Percentiles rank a stretch among this genome's conserved stretches.
Evolutionary conservation across 2,329 filamentous ascomycete genomes (phyloP).

Genomic region (Paecilomyces niveus): DNA sequence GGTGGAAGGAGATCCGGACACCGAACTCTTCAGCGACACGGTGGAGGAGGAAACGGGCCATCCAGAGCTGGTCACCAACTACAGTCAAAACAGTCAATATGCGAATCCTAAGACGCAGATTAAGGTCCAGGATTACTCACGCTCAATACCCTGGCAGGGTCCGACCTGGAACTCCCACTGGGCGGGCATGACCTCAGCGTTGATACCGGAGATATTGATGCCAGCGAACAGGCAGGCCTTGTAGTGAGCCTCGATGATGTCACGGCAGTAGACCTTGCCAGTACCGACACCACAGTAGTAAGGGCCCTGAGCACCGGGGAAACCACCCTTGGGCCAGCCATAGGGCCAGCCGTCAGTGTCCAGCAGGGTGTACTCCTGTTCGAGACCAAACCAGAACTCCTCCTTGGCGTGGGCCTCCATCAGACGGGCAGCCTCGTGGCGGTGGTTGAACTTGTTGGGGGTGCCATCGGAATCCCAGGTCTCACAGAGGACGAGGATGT

Average conservation of each 20-base stretch:
- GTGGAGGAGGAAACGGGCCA: conserved; percentile 81
- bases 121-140: conserved; percentile 43
- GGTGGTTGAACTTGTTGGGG: conserved; percentile 98
- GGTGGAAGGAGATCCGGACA: conserved; percentile 87
- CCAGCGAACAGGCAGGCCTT: conserved; percentile 82
- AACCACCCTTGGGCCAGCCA: conserved; percentile 82
- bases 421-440: conserved; percentile 80
- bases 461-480: conserved; percentile 91
- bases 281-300: conserved; percentile 98
- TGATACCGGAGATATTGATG: conserved; percentile 94
- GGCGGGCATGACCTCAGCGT: conserved; percentile 96
- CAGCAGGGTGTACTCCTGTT: conserved; percentile 95
- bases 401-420: conserved; percentile 81
- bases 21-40: conserved; percentile 95
- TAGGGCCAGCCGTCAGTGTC: conserved; percentile 81
- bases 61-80: conserved; percentile 96
- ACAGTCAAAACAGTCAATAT: conserved; percentile 16
- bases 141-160: conserved; percentile 77
- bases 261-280: conserved; percentile 94
- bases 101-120: neutral
- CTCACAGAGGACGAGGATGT: conserved; percentile 90
- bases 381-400: conserved; percentile 94
- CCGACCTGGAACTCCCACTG: conserved; percentile 99
- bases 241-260: conserved; percentile 94
- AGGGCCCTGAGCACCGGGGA: conserved; percentile 85